These are phyloP conservation scores for Gypsophila paniculata DNA, from an alignment of 179 eudicot species.

Conservation along the genomic window DNA sequence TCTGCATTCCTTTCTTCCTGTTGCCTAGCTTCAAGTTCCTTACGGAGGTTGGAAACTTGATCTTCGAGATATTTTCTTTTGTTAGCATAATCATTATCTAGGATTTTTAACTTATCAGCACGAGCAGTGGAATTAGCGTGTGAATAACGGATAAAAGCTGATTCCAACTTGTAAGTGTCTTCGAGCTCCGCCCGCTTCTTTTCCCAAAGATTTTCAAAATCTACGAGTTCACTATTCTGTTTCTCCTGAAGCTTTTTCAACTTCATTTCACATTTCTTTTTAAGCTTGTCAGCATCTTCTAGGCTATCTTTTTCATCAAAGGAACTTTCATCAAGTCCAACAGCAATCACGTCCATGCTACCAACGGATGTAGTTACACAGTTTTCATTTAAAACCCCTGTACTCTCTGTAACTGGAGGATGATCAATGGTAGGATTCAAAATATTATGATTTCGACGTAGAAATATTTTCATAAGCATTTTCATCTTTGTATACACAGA, in stretches of 20 bases:
- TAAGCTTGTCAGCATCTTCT: conserved; percentile 24
- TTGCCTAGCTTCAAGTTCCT: conserved; percentile 49
- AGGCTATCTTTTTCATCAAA: conserved; percentile 14
- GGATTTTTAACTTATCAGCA: conserved; percentile 28
- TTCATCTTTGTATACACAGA: conserved; percentile 39
- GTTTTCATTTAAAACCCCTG: conserved; percentile 22
- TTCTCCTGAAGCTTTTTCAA: conserved; percentile 25
- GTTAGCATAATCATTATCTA: conserved; percentile 36
- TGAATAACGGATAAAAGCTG: conserved; percentile 26
- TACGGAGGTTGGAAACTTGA: conserved; percentile 33
- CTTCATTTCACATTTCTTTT: conserved; percentile 27
- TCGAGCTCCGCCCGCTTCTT: conserved; percentile 29
- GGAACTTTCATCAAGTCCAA: conserved; percentile 27
- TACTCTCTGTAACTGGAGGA: conserved; percentile 17
- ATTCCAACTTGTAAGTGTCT: conserved; percentile 26
- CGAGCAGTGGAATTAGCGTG: conserved; percentile 26
- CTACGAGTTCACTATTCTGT: conserved; percentile 32
- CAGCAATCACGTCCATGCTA: conserved; percentile 9
- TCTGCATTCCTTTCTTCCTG: conserved; percentile 38
- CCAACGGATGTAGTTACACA: conserved; percentile 7
- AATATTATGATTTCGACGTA: conserved; percentile 21
- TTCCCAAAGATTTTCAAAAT: conserved; percentile 26
- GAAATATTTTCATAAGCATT: conserved; percentile 36
- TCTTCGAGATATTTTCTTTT: conserved; percentile 40
- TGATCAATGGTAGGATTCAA: conserved; percentile 20